Conservation (phyloP, 257 asterid species). For the Solanum chilense region DNA sequence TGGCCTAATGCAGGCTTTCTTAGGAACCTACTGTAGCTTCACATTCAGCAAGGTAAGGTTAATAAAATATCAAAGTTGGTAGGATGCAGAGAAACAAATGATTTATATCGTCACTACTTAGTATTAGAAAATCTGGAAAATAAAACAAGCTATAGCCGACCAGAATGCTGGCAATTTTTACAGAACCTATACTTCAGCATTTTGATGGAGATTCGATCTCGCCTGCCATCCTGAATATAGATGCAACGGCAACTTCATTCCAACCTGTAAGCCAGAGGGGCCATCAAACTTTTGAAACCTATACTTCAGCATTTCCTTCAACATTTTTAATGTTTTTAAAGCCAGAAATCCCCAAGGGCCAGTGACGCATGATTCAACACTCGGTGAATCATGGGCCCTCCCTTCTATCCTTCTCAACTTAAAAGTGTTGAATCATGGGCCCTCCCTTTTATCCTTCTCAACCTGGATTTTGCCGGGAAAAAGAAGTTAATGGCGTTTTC, state of each 20-base stretch:
- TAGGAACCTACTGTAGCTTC: not conserved
- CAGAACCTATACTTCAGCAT: not conserved
- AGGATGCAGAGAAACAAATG: not conserved
- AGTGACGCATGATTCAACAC: not conserved
- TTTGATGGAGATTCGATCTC: not conserved
- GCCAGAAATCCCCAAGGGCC: not conserved
- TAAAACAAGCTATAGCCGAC: not conserved
- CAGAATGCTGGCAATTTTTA: not conserved
- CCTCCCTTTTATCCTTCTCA: not conserved
- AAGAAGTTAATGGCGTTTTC: not conserved
- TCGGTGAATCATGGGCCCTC: not conserved
- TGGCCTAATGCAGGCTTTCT: not conserved
- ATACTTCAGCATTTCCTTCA: not conserved
- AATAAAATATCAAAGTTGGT: not conserved
- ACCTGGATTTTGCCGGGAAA: not conserved
- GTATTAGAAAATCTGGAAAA: not conserved
- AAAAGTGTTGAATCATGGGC: not conserved
- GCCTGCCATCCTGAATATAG: no score
- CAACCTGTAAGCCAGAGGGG: no score
- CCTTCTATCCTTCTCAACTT: not conserved
- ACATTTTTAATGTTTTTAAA: not conserved
- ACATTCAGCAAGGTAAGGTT: not conserved
- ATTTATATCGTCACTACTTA: not conserved
- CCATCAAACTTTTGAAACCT: not conserved
- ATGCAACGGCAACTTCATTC: no score